phyloP scores from a whole-genome alignment of 371 early-diverging fungal species.

The Catenaria anguillulae region DNA sequence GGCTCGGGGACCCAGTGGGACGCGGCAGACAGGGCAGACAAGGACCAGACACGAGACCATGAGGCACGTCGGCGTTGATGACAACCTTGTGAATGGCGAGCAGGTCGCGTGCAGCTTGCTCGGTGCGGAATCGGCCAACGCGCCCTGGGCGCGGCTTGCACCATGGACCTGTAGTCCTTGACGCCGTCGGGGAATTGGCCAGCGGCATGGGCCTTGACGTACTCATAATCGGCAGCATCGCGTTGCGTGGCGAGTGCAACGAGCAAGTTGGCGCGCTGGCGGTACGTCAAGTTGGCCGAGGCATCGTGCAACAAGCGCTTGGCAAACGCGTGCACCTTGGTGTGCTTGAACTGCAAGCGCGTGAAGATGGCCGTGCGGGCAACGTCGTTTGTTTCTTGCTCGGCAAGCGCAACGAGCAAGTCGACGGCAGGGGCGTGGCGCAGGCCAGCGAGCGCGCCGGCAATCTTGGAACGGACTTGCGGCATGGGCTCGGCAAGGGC shows the following conservation, averaged over 20 bases:
- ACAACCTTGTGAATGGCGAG: background rate
- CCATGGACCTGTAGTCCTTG: background rate
- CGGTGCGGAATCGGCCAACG: background rate
- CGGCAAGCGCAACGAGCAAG: constrained; percentile 26
- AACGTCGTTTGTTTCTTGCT: constrained; percentile 20
- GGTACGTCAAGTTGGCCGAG: background rate
- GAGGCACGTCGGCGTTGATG: background rate
- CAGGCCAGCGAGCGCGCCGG: background rate
- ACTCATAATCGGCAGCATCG: background rate
- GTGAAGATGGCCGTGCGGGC: background rate
- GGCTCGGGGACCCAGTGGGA: constrained; percentile 21
- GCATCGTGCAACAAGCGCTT: background rate
- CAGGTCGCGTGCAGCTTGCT: background rate
- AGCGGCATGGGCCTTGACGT: background rate
- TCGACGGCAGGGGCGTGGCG: constrained; percentile 17
- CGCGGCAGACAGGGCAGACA: constrained; percentile 9
- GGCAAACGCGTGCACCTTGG: background rate
- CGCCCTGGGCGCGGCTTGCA: background rate
- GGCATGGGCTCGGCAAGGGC: constrained; percentile 27
- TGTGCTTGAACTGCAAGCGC: constrained; percentile 13
- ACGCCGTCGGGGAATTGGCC: background rate
- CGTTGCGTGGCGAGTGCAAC: background rate
- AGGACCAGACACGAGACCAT: background rate
- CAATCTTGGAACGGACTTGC: constrained; percentile 28
- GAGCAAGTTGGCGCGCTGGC: background rate